A percentile compares a stretch with the other conserved stretches of the same genome.
phyloP scores from a whole-genome alignment of 345 rosid species.

The Populus ilicifolia region DNA sequence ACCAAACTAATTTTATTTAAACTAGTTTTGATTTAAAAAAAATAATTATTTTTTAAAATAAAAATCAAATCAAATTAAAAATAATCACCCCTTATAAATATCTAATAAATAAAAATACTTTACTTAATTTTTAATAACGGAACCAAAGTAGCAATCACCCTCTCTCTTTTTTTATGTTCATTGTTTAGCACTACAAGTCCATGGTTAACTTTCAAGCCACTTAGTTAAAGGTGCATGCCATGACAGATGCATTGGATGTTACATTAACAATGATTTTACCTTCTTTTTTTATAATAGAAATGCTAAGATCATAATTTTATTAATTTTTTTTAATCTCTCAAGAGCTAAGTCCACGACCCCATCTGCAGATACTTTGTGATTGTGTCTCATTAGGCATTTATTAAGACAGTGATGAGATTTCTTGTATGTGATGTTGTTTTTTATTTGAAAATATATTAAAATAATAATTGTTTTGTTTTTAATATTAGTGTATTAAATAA shows the following conservation, averaged over 20 bases:
- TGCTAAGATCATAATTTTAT: background rate
- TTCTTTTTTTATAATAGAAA: background rate
- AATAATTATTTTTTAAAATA: no score
- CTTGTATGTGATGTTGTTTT: no score
- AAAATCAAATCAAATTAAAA: accelerated
- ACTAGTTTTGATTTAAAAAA: no score
- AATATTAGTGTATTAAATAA: no score
- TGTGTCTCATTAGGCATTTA: background rate
- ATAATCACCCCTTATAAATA: no score
- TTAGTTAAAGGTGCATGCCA: background rate
- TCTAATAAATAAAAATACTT: no score
- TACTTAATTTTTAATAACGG: no score
- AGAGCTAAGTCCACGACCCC: background rate
- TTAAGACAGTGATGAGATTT: background rate
- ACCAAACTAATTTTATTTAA: no score
- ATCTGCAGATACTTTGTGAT: background rate
- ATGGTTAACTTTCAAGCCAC: background rate
- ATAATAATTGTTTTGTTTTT: no score
- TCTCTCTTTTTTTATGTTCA: background rate
- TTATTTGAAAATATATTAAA: no score
- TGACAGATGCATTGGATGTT: background rate
- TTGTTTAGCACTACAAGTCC: background rate
- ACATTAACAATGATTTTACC: background rate
- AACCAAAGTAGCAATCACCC: background rate
- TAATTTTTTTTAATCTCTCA: no score